Percentiles rank a stretch among this genome's conserved stretches.
Conservation (phyloP, 2,329 filamentous ascomycete genomes). For the Colletotrichum sp. region DNA sequence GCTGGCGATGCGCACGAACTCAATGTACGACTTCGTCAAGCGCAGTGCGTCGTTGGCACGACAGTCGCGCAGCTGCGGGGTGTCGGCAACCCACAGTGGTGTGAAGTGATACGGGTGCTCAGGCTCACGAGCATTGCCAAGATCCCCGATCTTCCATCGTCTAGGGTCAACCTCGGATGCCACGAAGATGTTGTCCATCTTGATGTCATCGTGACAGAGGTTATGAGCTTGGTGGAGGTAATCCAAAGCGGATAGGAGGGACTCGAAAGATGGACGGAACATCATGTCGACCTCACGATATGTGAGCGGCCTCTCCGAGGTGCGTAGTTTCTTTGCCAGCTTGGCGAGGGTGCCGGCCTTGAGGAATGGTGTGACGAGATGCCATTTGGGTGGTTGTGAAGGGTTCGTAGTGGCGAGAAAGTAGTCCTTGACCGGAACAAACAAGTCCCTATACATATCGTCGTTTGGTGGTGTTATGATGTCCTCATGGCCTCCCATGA, state of each 20-base stretch:
- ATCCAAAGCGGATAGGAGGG: constrained; percentile 29
- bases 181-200: constrained; percentile 36
- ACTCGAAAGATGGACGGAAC: constrained; percentile 32
- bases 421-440: constrained; percentile 34
- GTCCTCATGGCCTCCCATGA: constrained; percentile 29
- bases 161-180: constrained; percentile 15
- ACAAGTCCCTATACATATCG: constrained; percentile 16
- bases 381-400: constrained; percentile 24
- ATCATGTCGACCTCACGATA: constrained; percentile 31
- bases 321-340: constrained; percentile 26
- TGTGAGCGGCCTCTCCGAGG: constrained; percentile 11
- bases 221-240: constrained; percentile 27
- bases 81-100: constrained; percentile 30
- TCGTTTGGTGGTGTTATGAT: background rate
- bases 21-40: constrained; percentile 32
- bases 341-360: constrained; percentile 28
- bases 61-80: constrained; percentile 33
- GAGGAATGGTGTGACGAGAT: constrained; percentile 32
- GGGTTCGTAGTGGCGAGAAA: constrained; percentile 27
- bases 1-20: constrained; percentile 29
- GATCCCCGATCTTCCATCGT: constrained; percentile 34
- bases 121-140: constrained; percentile 34
- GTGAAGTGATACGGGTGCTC: constrained; percentile 34
- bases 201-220: constrained; percentile 38
- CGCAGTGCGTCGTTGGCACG: constrained; percentile 35